Evolutionary conservation across 176 grass and related monocot genomes (phyloP).

Genomic region (Carex scoparia): DNA sequence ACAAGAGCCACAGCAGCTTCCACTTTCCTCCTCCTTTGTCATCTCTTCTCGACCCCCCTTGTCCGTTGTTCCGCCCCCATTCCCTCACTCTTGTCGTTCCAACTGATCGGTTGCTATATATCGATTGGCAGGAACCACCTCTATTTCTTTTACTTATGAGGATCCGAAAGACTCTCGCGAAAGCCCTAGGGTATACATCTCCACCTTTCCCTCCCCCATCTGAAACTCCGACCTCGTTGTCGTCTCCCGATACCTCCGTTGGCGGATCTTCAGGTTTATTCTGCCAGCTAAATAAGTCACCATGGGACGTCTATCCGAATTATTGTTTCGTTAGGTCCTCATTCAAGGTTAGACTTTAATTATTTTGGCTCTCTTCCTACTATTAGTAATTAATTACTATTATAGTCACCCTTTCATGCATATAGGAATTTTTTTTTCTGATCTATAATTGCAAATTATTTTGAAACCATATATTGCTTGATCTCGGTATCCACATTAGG

Average conservation of each 20-base stretch:
- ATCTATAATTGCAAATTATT: not conserved
- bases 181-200: not conserved
- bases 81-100: not conserved
- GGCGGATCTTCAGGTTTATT: not conserved
- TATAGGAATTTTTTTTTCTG: not conserved
- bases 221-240: not conserved
- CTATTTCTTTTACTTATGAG: slow-evolving; percentile 2
- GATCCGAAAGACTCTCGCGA: slow-evolving; percentile 12
- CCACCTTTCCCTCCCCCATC: not conserved
- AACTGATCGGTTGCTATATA: not conserved
- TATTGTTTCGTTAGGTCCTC: not conserved
- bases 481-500: not conserved
- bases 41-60: not conserved
- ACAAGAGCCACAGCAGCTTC: not conserved
- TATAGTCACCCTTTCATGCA: not conserved
- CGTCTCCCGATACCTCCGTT: not conserved
- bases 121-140: not conserved
- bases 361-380: not conserved
- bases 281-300: slow-evolving; percentile 17
- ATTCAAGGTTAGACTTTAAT: slow-evolving; percentile 4
- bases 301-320: slow-evolving; percentile 15
- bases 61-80: not conserved
- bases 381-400: not conserved
- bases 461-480: not conserved
- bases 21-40: not conserved